A percentile compares a stretch with the other conserved stretches of the same genome.
These are phyloP conservation scores for Clausena lansium DNA, from an alignment of 345 rosid genomes.

Conservation along the genomic window DNA sequence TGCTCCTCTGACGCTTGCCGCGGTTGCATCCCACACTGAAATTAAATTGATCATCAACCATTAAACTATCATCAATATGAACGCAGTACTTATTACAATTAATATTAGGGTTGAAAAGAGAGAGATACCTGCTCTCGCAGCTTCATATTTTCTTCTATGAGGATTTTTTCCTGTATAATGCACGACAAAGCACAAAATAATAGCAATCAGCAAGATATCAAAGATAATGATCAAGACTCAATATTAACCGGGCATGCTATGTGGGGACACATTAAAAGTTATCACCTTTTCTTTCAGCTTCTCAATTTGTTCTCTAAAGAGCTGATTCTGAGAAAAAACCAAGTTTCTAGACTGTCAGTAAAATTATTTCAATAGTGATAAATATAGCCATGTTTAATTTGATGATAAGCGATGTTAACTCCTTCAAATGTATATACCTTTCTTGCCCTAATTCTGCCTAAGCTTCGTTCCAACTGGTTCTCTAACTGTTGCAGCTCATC, in stretches of 20 bases:
- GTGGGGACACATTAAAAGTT: background rate
- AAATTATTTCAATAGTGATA: background rate
- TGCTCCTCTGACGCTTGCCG: background rate
- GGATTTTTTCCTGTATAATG: constrained; percentile 47
- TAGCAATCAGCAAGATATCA: background rate
- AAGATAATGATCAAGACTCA: background rate
- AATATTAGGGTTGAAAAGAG: no score
- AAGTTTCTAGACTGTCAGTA: background rate
- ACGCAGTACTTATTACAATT: background rate
- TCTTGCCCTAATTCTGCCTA: constrained; percentile 68
- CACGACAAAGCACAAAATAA: background rate
- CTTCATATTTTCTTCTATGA: constrained; percentile 50
- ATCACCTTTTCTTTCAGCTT: constrained; percentile 65
- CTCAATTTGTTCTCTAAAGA: constrained; percentile 59
- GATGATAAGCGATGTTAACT: no score
- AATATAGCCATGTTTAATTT: background rate
- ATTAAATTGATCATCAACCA: background rate
- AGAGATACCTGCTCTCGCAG: constrained; percentile 46
- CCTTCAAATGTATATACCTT: constrained; percentile 43
- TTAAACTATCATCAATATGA: background rate
- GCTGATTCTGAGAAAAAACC: constrained; percentile 41
- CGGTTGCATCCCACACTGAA: constrained; percentile 39
- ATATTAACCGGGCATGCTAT: no score
- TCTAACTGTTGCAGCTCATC: constrained; percentile 72
- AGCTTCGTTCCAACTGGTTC: constrained; percentile 72